phyloP scores from a whole-genome alignment of 2,329 filamentous ascomycete species.

The Periconia sp. region DNA sequence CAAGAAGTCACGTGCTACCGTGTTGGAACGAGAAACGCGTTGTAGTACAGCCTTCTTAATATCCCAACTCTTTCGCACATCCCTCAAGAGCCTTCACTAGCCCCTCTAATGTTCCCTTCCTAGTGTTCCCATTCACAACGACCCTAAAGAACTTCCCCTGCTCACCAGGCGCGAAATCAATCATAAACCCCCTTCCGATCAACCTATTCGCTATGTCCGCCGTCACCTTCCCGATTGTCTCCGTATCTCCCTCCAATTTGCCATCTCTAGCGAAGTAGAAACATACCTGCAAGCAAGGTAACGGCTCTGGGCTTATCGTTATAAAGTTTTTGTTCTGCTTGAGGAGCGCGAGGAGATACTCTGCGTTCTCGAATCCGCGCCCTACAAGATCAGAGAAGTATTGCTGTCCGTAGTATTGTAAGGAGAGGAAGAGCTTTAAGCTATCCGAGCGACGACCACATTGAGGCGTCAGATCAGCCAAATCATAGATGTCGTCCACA shows the following conservation, averaged over 20 bases:
- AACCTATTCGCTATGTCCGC: slow-evolving; percentile 61
- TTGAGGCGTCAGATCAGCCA: slow-evolving; percentile 91
- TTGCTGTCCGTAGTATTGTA: slow-evolving; percentile 83
- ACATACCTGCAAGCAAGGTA: slow-evolving; percentile 86
- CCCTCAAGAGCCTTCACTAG: slow-evolving; percentile 65
- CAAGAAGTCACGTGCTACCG: too few species aligned
- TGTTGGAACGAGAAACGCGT: too few species aligned
- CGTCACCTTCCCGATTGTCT: slow-evolving; percentile 63
- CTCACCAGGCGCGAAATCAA: slow-evolving; percentile 69
- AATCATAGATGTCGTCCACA: slow-evolving; percentile 72
- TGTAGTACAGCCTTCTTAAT: too few species aligned
- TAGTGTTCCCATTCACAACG: slow-evolving; percentile 69
- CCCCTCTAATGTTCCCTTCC: slow-evolving; percentile 65
- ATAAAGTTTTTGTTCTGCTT: slow-evolving; percentile 65
- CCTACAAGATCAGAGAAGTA: slow-evolving; percentile 72
- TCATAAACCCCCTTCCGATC: slow-evolving; percentile 69
- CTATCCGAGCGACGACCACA: slow-evolving; percentile 87
- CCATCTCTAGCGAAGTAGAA: slow-evolving; percentile 80
- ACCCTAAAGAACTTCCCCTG: slow-evolving; percentile 71
- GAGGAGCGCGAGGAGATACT: slow-evolving; percentile 69
- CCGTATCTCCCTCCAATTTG: slow-evolving; percentile 50
- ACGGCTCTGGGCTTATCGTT: slow-evolving; percentile 75
- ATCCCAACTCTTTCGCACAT: slow-evolving; percentile 42
- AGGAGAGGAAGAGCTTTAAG: slow-evolving; percentile 85
- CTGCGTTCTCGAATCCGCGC: slow-evolving; percentile 73